phyloP scores from a whole-genome alignment of 495 filamentous ascomycete genomes.

The Daldinia grandis region DNA sequence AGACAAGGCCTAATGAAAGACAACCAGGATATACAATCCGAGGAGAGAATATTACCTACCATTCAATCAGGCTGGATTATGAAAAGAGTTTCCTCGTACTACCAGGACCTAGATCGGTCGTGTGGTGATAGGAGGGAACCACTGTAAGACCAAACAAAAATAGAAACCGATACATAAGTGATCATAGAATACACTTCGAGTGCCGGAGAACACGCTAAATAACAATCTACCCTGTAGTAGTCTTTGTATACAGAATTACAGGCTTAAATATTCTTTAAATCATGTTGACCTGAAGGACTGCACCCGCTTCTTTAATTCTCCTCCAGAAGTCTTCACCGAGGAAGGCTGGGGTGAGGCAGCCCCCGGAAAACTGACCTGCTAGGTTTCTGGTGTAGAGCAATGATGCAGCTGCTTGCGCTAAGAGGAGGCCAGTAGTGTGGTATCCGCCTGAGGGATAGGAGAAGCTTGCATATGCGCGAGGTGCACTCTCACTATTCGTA shows the following conservation, averaged over 20 bases:
- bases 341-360: constrained; percentile 35
- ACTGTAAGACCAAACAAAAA: not conserved
- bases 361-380: constrained; percentile 9
- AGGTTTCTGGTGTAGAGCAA: constrained; percentile 27
- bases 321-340: constrained; percentile 26
- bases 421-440: constrained; percentile 20
- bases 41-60: not conserved
- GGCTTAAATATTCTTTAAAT: not conserved
- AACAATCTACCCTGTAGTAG: not conserved
- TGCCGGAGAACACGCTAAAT: not conserved
- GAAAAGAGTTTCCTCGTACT: not conserved
- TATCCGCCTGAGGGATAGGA: constrained; percentile 29
- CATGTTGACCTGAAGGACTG: constrained; percentile 14
- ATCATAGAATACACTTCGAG: not conserved
- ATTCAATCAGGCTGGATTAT: not conserved
- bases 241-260: not conserved
- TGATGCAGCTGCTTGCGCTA: constrained; percentile 26
- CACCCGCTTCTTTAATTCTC: constrained; percentile 20
- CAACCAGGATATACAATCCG: not conserved
- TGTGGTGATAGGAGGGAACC: not conserved
- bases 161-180: not conserved
- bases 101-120: not conserved
- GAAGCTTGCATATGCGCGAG: constrained; percentile 32
- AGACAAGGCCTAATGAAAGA: not conserved
- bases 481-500: not conserved